Evolutionary conservation across 2,329 filamentous ascomycete genomes (phyloP), one percentile per base, ranked within the genome.

Genomic region (Volutella citrinella): DNA sequence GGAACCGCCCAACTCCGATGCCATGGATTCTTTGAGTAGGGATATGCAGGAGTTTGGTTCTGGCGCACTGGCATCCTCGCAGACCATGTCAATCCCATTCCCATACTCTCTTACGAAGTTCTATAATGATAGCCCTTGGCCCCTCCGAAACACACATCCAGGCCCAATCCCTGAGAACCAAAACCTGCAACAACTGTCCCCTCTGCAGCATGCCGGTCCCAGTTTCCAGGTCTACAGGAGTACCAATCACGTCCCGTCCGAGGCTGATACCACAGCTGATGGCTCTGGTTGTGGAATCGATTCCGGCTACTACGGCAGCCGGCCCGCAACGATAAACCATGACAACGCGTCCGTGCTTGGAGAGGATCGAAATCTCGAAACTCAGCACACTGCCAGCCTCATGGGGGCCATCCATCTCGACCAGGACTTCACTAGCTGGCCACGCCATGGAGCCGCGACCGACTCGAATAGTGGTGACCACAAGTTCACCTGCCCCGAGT

Each of bases 211-310:
- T 15, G 19, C 32, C 15, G 27, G 11, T 1, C 19, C 26, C 12
- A 34, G 38, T 7, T 55, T 49, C 30, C 42, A 47, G 19, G 41
- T 40, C 16, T 61, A 52, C 19, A 43, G 54, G 25, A 56, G 34
- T n/a, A n/a, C n/a, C n/a, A n/a, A n/a, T n/a, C n/a, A n/a, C n/a
- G 46, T 60, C 19, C 52, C 61, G 7, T 71, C 67, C 6, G 67
- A 70, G 27, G 61, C 59, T 39, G 60, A 59, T 28, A 68, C 62
- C 5, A 32, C 55, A 26, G 49, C 60, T 9, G 56, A 61, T 4
- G 70, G 74, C 45, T 74, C 71, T 10, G 69, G 68, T 15, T 75
- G 74, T 42, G 20, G 20, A n/a, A n/a, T n/a, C 4, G 70, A 74
- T 45, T 74, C 71, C 10, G 69, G 68, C 16, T 74, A 74, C 42